Percentiles rank a stretch among this genome's conserved stretches.
These are phyloP conservation scores for Sequoiadendron giganteum DNA, from an alignment of 75 land plant genomes.

Conservation along the genomic window DNA sequence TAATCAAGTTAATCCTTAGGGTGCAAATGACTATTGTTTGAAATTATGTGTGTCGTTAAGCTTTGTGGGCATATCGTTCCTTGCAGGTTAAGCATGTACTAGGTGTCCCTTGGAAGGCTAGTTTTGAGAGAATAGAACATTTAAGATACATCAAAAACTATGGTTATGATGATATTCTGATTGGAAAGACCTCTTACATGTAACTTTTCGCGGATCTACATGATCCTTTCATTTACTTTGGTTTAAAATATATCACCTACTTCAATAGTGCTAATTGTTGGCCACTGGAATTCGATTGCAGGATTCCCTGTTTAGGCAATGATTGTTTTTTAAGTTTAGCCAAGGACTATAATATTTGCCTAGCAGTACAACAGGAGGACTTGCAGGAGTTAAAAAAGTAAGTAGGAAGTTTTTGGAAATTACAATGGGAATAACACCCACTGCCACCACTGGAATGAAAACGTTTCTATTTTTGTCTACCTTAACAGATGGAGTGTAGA, in stretches of 20 bases:
- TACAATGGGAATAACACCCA: too few relatives aligned
- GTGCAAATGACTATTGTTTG: neutral
- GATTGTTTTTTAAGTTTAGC: constrained; percentile 55
- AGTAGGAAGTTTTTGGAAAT: too few relatives aligned
- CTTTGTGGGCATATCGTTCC: neutral
- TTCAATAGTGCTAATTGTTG: neutral
- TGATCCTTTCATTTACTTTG: neutral
- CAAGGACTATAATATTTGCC: constrained; percentile 71
- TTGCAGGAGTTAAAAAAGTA: constrained; percentile 11
- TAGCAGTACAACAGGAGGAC: constrained; percentile 56
- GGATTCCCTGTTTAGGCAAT: constrained; percentile 46
- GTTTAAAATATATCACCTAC: too few relatives aligned
- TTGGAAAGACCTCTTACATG: constrained; percentile 17
- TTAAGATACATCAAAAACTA: constrained; percentile 49
- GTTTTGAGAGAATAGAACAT: constrained; percentile 46
- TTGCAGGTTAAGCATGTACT: constrained; percentile 52
- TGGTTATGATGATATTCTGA: constrained; percentile 20
- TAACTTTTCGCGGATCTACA: constrained; percentile 11
- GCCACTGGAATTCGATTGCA: constrained; percentile 19
- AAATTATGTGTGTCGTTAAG: neutral
- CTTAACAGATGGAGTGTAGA: too few relatives aligned
- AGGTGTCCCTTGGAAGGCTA: constrained; percentile 40
- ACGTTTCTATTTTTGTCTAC: too few relatives aligned
- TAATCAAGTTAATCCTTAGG: constrained; percentile 13
- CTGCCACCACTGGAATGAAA: too few relatives aligned